Conservation (phyloP, 805 yeast genomes). For the Wickerhamiella qilinensis region DNA sequence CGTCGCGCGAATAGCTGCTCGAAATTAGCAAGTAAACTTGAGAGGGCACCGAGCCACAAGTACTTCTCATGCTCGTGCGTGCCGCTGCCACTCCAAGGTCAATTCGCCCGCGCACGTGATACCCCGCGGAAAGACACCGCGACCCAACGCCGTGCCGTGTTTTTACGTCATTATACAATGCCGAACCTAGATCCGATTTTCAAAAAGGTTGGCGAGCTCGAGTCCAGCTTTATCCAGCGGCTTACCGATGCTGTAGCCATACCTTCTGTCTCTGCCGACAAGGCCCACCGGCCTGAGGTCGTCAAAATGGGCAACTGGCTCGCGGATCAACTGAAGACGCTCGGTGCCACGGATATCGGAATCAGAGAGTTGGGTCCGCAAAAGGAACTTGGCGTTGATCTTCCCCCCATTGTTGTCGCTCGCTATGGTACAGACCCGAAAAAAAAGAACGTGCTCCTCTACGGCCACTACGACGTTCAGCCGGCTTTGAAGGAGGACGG, state of each 20-base stretch:
- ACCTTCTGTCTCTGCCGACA: slow-evolving; percentile 90
- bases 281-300: slow-evolving; percentile 72
- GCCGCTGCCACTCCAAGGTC: too few relatives aligned
- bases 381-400: slow-evolving; percentile 46
- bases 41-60: too few relatives aligned
- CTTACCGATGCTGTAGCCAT: slow-evolving; percentile 77
- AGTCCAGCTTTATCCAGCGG: slow-evolving; percentile 40
- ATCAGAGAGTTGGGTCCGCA: slow-evolving; percentile 73
- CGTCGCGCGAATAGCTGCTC: too few relatives aligned
- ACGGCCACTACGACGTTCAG: slow-evolving; percentile 98
- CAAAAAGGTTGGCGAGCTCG: slow-evolving; percentile 52
- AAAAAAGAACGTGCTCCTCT: slow-evolving; percentile 78
- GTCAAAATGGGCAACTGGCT: slow-evolving; percentile 79
- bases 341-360: slow-evolving; percentile 75
- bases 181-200: slow-evolving; percentile 20
- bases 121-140: too few relatives aligned
- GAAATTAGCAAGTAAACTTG: too few relatives aligned
- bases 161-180: background rate
- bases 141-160: too few relatives aligned
- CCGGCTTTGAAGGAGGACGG: slow-evolving; percentile 90
- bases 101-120: too few relatives aligned
- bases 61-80: too few relatives aligned
- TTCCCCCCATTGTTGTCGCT: slow-evolving; percentile 93
- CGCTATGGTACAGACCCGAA: slow-evolving; percentile 66
- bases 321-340: slow-evolving; percentile 42